phyloP scores from a whole-genome alignment of 2,329 filamentous ascomycete genomes.

The Aspergillus terreus region DNA sequence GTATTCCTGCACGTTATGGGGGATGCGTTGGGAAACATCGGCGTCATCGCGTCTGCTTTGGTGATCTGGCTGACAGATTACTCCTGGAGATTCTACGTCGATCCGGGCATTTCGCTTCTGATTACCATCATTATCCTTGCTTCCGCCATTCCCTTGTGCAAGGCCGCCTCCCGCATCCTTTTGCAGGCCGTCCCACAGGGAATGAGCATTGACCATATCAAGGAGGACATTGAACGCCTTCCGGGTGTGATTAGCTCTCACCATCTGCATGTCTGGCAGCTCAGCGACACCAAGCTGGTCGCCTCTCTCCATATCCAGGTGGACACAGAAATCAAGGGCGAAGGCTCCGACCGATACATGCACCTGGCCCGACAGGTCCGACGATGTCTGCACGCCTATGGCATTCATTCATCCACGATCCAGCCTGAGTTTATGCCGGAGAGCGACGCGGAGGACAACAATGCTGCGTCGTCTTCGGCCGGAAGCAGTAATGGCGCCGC shows the following conservation, averaged over 20 bases:
- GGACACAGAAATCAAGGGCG: slow-evolving; percentile 79
- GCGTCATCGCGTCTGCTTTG: slow-evolving; percentile 62
- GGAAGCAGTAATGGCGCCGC: slow-evolving; percentile 12
- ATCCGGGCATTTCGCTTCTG: slow-evolving; percentile 86
- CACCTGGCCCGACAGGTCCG: slow-evolving; percentile 76
- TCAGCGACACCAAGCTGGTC: slow-evolving; percentile 90
- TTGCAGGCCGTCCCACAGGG: slow-evolving; percentile 90
- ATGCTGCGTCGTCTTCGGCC: slow-evolving; percentile 18
- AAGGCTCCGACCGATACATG: slow-evolving; percentile 81
- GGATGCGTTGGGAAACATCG: slow-evolving; percentile 47
- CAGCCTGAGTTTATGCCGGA: slow-evolving; percentile 72
- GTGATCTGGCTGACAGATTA: slow-evolving; percentile 87
- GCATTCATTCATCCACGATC: slow-evolving; percentile 95
- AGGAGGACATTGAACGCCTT: slow-evolving; percentile 81
- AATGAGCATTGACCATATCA: slow-evolving; percentile 83
- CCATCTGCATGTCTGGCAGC: slow-evolving; percentile 96
- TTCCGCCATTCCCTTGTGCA: slow-evolving; percentile 50
- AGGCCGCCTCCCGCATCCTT: slow-evolving; percentile 67
- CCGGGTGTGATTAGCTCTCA: slow-evolving; percentile 87
- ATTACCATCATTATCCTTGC: slow-evolving; percentile 74
- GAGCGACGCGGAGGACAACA: slow-evolving; percentile 31
- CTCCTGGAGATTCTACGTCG: slow-evolving; percentile 78
- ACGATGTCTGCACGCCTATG: slow-evolving; percentile 87
- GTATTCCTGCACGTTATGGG: slow-evolving; percentile 62
- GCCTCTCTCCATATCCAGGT: slow-evolving; percentile 93